These are phyloP conservation scores for Phialophora verrucosa DNA, from an alignment of 2,329 filamentous ascomycete genomes.

Conservation along the genomic window DNA sequence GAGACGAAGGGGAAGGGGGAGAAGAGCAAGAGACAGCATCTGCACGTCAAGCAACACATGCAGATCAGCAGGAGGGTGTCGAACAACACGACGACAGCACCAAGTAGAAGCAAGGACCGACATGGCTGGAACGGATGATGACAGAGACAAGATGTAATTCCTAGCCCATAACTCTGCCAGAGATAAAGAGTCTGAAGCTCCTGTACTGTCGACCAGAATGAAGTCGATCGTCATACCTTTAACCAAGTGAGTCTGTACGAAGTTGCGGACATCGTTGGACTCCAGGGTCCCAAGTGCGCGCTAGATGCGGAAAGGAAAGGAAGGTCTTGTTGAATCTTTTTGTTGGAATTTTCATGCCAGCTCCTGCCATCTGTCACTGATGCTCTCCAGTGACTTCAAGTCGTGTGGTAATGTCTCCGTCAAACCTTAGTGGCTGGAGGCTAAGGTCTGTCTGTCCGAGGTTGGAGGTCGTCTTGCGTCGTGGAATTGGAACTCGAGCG, in stretches of 20 bases:
- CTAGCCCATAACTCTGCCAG: neutral
- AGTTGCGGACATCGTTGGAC: neutral
- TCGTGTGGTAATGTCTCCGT: neutral
- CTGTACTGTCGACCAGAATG: neutral
- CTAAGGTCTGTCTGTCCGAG: constrained; percentile 2
- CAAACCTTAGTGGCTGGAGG: neutral
- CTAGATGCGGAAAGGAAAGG: constrained; percentile 2
- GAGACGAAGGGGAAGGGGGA: too few relatives aligned
- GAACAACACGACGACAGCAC: too few relatives aligned
- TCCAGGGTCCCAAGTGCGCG: neutral
- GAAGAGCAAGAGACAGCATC: too few relatives aligned
- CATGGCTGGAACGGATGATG: neutral
- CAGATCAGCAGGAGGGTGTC: too few relatives aligned
- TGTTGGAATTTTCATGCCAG: neutral
- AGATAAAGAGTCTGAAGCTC: constrained; percentile 1
- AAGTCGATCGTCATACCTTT: neutral
- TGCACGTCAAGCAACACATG: neutral
- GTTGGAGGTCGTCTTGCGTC: neutral
- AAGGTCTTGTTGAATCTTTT: constrained; percentile 6
- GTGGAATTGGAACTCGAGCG: neutral
- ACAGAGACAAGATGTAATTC: neutral
- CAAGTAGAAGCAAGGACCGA: neutral
- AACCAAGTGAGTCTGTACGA: neutral
- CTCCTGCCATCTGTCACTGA: neutral
- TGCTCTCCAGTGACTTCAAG: neutral